A percentile compares a stretch with the other conserved stretches of the same genome.
Conservation (phyloP, 768 basidiomycete genomes). For the Boletus tylopilopsis region DNA sequence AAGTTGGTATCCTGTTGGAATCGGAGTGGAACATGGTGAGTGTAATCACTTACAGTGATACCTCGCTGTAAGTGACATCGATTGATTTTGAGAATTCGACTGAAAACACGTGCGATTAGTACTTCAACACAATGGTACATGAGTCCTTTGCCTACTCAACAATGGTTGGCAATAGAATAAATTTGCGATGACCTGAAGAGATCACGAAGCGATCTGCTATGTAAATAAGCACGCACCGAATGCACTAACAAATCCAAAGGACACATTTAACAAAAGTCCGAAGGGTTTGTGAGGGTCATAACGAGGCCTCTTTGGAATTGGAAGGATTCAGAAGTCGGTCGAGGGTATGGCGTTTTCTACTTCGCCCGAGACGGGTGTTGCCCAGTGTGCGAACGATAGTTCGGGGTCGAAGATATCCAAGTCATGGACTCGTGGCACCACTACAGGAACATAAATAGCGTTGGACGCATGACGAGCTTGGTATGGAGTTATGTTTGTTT, state of each 20-base stretch:
- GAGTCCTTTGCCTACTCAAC: slow-evolving; percentile 46
- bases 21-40: background rate
- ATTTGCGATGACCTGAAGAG: slow-evolving; percentile 56
- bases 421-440: slow-evolving; percentile 16
- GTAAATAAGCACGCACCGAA: slow-evolving; percentile 21
- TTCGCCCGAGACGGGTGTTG: background rate
- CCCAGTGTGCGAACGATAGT: background rate
- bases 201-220: background rate
- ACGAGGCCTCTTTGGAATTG: slow-evolving; percentile 54
- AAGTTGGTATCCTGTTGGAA: slow-evolving; percentile 52
- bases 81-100: slow-evolving; percentile 39
- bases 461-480: background rate
- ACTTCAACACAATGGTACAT: background rate
- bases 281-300: slow-evolving; percentile 51
- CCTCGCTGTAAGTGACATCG: slow-evolving; percentile 32
- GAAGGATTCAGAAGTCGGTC: slow-evolving; percentile 60
- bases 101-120: slow-evolving; percentile 4
- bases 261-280: slow-evolving; percentile 47
- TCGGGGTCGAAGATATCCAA: slow-evolving; percentile 10
- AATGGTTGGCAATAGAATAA: slow-evolving; percentile 83
- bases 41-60: slow-evolving; percentile 28
- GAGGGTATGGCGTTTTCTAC: background rate
- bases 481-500: no score
- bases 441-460: slow-evolving; percentile 13
- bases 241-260: slow-evolving; percentile 64